Evolutionary conservation across 768 basidiomycete species (phyloP).

Genomic region (Amylocystis lapponica): DNA sequence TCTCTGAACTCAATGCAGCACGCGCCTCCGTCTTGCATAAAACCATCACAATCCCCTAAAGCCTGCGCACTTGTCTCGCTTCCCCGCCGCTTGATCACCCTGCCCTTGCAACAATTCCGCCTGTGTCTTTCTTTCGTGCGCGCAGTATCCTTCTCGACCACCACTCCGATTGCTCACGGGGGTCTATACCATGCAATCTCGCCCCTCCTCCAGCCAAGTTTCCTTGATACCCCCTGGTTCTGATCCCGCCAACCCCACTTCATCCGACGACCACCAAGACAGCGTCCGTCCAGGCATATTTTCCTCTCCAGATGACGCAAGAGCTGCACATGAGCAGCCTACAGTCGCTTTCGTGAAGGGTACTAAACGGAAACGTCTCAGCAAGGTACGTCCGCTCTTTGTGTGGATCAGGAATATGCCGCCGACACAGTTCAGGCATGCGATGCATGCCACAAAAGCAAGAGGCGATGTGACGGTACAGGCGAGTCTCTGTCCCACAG

Average conservation of each 20-base stretch:
- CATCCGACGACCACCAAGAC: background rate
- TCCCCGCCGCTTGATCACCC: background rate
- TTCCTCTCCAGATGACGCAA: background rate
- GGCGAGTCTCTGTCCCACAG: slow-evolving; percentile 36
- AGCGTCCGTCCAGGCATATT: background rate
- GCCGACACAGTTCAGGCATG: slow-evolving; percentile 43
- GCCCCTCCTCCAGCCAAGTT: background rate
- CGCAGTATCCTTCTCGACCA: no score
- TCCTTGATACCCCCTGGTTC: background rate
- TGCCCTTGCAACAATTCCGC: background rate
- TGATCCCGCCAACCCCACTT: background rate
- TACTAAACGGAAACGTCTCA: slow-evolving; percentile 48
- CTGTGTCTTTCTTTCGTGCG: background rate
- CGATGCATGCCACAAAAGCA: slow-evolving; percentile 81
- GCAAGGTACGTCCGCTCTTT: slow-evolving; percentile 33
- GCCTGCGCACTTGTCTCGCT: no score
- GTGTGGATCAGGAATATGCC: background rate
- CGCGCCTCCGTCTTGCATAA: no score
- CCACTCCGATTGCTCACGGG: no score
- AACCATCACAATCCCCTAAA: no score
- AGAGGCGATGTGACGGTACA: slow-evolving; percentile 79
- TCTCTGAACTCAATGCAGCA: no score
- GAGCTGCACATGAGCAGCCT: slow-evolving; percentile 25
- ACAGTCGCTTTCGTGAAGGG: slow-evolving; percentile 43
- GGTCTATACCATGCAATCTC: slow-evolving; percentile 1